Percentiles rank a stretch among this genome's conserved stretches.
phyloP scores from a whole-genome alignment of 2,329 filamentous ascomycete genomes.

The Talaromyces pinophilus region DNA sequence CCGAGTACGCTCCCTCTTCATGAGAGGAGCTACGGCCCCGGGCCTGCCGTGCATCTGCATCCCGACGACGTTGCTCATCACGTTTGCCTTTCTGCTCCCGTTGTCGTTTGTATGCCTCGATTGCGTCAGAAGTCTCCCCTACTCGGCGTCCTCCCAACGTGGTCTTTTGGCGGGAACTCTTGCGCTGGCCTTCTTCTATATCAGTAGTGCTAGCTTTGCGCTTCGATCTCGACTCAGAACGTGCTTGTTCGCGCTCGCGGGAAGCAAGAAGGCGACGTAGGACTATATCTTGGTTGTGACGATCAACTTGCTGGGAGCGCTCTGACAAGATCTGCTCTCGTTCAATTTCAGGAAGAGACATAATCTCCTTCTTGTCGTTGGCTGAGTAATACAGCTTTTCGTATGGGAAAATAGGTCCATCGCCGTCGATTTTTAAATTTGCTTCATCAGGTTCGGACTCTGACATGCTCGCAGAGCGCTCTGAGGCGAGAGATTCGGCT shows the following conservation, averaged over 20 bases:
- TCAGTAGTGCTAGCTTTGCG: constrained; percentile 79
- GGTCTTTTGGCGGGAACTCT: constrained; percentile 71
- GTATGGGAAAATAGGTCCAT: constrained; percentile 69
- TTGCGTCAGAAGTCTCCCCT: constrained; percentile 68
- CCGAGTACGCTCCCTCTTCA: constrained; percentile 62
- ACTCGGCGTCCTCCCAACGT: constrained; percentile 66
- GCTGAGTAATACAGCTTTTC: constrained; percentile 80
- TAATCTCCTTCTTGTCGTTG: constrained; percentile 74
- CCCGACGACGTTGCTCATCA: constrained; percentile 50
- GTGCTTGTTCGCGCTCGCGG: constrained; percentile 63
- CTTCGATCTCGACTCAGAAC: constrained; percentile 54
- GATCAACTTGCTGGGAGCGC: constrained; percentile 78
- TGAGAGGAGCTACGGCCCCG: constrained; percentile 64
- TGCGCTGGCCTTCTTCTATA: constrained; percentile 73
- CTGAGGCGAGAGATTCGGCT: constrained; percentile 67
- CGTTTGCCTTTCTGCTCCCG: constrained; percentile 60
- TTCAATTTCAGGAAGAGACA: constrained; percentile 84
- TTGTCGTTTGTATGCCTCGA: constrained; percentile 68
- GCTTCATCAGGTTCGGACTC: constrained; percentile 71
- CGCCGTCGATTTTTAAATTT: constrained; percentile 46
- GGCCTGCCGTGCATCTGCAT: constrained; percentile 49
- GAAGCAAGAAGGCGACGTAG: constrained; percentile 74
- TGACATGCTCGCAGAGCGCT: constrained; percentile 84
- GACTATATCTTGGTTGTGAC: constrained; percentile 76
- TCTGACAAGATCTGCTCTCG: constrained; percentile 88